Base-by-base conservation (phyloP, 2,329 filamentous ascomycete species). In the Fusarium pseudograminearum region DNA sequence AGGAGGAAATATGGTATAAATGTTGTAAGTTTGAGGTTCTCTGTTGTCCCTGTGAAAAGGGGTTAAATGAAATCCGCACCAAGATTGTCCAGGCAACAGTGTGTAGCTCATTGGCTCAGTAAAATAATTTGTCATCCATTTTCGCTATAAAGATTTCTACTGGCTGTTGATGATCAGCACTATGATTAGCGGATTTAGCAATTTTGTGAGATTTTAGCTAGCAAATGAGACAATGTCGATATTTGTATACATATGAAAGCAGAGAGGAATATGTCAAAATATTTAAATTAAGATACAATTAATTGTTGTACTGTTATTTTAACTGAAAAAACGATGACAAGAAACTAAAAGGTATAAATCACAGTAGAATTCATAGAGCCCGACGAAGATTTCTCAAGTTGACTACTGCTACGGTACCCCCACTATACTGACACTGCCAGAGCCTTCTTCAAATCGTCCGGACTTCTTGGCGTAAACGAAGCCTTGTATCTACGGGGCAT, bases 401-500 rank as follows among this genome's bases (percentile, higher is more conserved):
- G 26, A 28, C 26, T 28, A 10, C 3, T 1, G 8, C 26, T 28
- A 28, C 26, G 26, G 26, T 15, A 16, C 1, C 5, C 44, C 28
- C 31, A 47, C 20, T 48, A 30, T 10, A n/a, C 10, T 7, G 30
- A 12, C 6, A 18, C 26, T 3, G 57, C 59, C 6, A 74, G 40
- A 30, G 70, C 71, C 16, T 63, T 69, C 34, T 68, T 51, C 9
- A 74, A 18, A 20, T 57, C 69, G 16, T 74, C 50, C 4, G 54
- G 33, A 15, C 78, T 63, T 2, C 85, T 80, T 18, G 89, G 89
- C 41, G 87, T 83, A 73, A 91, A 89, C 7, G 79, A 81, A 16
- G 88, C 85, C 73, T 84, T 84, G 73, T 88, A 91, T 41, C 83
- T 81, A 55, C 81, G 82, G 10, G 87, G 88, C 78, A 90, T 85